Percentiles rank a stretch among this genome's conserved stretches.
These are phyloP conservation scores for Vanrija humicola DNA, from an alignment of 1,284 basidiomycete species.

Conservation along the genomic window DNA sequence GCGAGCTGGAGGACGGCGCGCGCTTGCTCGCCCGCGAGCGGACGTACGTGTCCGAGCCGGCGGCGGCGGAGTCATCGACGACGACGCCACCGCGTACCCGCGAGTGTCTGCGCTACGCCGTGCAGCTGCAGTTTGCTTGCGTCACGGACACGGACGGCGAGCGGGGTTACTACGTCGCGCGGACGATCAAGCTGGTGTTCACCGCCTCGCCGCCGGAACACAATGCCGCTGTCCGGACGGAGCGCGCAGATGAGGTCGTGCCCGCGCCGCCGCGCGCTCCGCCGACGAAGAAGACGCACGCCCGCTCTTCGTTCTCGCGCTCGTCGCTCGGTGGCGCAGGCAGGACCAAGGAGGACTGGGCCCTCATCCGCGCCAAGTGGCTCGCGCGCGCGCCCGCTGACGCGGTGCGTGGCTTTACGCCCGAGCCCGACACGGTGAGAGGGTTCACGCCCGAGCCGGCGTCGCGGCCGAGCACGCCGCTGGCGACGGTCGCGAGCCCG, in stretches of 20 bases:
- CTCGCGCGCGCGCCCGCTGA: not conserved
- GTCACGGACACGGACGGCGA: not conserved
- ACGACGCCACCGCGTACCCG: not conserved
- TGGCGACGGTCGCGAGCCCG: not conserved
- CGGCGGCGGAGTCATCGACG: not conserved
- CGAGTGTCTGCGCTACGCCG: slow-evolving; percentile 46
- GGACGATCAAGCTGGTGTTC: slow-evolving; percentile 42
- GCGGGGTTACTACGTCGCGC: slow-evolving; percentile 39
- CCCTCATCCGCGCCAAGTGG: not conserved
- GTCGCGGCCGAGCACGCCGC: not conserved
- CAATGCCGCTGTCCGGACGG: slow-evolving; percentile 24
- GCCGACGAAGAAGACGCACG: too few species aligned
- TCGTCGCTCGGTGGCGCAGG: too few species aligned
- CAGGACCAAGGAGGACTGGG: not conserved
- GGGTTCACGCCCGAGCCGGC: not conserved
- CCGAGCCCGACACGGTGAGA: not conserved
- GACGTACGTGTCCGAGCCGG: slow-evolving; percentile 24
- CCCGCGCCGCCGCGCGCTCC: slow-evolving; percentile 14
- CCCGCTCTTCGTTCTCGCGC: too few species aligned
- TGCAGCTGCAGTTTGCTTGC: slow-evolving; percentile 50
- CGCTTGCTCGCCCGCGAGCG: slow-evolving; percentile 43
- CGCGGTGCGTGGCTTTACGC: not conserved
- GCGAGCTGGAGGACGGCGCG: slow-evolving; percentile 39
- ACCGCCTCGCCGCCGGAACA: slow-evolving; percentile 23
- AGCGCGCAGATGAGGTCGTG: slow-evolving; percentile 42